These are phyloP conservation scores for Clarireedia monteithiana DNA, from an alignment of 2,329 filamentous ascomycete genomes.

Conservation along the genomic window DNA sequence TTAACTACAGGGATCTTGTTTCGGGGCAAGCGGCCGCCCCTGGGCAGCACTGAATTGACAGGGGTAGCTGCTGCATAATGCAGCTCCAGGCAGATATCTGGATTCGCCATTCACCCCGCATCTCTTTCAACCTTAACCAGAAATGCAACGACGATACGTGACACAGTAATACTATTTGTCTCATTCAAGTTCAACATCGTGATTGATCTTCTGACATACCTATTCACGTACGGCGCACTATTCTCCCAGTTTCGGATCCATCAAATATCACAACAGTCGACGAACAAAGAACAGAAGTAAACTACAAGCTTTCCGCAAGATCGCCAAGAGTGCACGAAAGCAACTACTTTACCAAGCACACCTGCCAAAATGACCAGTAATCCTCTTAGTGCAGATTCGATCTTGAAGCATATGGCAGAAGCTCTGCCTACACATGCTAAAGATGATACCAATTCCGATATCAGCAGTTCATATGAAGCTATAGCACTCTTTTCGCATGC, in stretches of 20 bases:
- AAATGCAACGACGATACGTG: not conserved
- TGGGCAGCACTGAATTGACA: not conserved
- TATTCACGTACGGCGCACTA: too few species aligned
- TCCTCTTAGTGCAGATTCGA: conserved; percentile 36
- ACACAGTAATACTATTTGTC: not conserved
- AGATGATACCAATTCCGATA: conserved; percentile 48
- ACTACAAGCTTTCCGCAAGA: too few species aligned
- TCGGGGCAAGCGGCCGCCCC: not conserved
- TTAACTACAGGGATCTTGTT: not conserved
- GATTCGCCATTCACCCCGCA: conserved; percentile 6
- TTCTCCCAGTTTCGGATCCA: too few species aligned
- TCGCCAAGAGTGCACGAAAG: too few species aligned
- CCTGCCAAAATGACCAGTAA: conserved; percentile 24
- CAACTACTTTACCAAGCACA: not conserved
- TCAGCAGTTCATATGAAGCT: conserved; percentile 71
- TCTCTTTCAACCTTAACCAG: not conserved
- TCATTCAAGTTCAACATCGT: not conserved
- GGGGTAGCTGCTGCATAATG: not conserved
- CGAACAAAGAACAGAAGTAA: not conserved
- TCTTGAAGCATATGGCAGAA: conserved; percentile 51
- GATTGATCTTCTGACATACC: not conserved
- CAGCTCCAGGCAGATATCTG: conserved; percentile 3
- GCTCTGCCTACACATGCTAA: conserved; percentile 47
- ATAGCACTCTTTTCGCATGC: conserved; percentile 79
- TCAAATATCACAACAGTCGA: not conserved